These are phyloP conservation scores for Gliomastix tumulicola DNA, from an alignment of 2,329 filamentous ascomycete species.

Conservation along the genomic window DNA sequence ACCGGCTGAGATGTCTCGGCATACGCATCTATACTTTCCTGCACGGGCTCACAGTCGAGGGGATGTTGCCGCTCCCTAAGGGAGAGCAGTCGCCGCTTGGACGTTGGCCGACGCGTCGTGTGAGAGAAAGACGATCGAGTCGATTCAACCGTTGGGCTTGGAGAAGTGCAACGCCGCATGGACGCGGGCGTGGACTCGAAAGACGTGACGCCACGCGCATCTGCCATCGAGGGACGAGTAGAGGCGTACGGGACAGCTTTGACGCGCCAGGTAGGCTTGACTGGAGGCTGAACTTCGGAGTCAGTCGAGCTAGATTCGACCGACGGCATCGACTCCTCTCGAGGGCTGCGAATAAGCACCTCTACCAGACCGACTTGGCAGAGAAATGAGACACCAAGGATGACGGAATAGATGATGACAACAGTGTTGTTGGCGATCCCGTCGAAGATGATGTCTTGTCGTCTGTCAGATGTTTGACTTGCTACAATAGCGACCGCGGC, in stretches of 20 bases:
- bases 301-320: slow-evolving; percentile 19
- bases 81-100: not conserved
- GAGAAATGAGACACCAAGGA: slow-evolving; percentile 36
- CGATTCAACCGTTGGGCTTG: too few relatives aligned
- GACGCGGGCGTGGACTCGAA: too few relatives aligned
- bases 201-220: slow-evolving; percentile 16
- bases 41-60: too few relatives aligned
- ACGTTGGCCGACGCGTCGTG: not conserved
- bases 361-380: slow-evolving; percentile 40
- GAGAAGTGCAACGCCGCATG: too few relatives aligned
- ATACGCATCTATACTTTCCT: too few relatives aligned
- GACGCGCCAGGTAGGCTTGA: slow-evolving; percentile 24
- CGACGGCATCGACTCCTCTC: slow-evolving; percentile 32
- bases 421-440: too few relatives aligned
- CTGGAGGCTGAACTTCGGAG: slow-evolving; percentile 14
- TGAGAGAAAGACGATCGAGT: too few relatives aligned
- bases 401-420: too few relatives aligned
- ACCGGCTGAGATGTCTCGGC: too few relatives aligned
- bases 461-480: too few relatives aligned
- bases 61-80: not conserved
- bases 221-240: slow-evolving; percentile 19
- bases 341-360: slow-evolving; percentile 39
- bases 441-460: too few relatives aligned
- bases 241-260: slow-evolving; percentile 39
- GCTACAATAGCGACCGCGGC: too few relatives aligned